phyloP scores from a whole-genome alignment of 352 stramenopile species.

The Phytopythium mirpurense region DNA sequence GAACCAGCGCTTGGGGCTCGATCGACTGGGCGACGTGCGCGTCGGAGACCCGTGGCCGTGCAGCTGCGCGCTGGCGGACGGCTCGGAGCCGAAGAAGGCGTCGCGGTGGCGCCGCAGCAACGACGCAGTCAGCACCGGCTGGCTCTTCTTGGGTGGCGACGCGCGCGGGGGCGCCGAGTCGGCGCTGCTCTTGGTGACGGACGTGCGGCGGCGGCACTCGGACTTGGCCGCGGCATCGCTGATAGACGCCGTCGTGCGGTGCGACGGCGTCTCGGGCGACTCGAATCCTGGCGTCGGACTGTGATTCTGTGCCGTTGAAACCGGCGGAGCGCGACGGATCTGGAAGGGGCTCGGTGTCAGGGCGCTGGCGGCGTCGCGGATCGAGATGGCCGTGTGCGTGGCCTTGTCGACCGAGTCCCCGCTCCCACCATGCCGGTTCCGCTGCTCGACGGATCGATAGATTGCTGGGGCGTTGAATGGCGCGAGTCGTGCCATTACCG shows the following conservation, averaged over 20 bases:
- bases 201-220: constrained; percentile 5
- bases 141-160: background rate
- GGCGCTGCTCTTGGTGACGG: constrained; percentile 2
- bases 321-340: background rate
- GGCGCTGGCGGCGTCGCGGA: constrained; percentile 11
- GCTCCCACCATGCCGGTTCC: background rate
- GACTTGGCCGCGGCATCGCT: background rate
- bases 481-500: background rate
- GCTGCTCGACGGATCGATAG: background rate
- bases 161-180: background rate
- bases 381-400: constrained; percentile 11
- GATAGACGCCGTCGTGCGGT: background rate
- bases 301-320: background rate
- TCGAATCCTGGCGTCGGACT: background rate
- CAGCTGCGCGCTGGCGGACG: constrained; percentile 1
- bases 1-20: constrained; percentile 4
- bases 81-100: background rate
- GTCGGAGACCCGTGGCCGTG: background rate
- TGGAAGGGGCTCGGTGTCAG: background rate
- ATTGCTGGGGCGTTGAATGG: constrained; percentile 9
- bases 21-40: background rate
- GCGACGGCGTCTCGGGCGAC: background rate
- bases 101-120: constrained; percentile 1
- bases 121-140: constrained; percentile 1
- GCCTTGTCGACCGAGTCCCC: background rate